phyloP scores from a whole-genome alignment of 2,329 filamentous ascomycete genomes.

The Ceratocystis eucalypticola region DNA sequence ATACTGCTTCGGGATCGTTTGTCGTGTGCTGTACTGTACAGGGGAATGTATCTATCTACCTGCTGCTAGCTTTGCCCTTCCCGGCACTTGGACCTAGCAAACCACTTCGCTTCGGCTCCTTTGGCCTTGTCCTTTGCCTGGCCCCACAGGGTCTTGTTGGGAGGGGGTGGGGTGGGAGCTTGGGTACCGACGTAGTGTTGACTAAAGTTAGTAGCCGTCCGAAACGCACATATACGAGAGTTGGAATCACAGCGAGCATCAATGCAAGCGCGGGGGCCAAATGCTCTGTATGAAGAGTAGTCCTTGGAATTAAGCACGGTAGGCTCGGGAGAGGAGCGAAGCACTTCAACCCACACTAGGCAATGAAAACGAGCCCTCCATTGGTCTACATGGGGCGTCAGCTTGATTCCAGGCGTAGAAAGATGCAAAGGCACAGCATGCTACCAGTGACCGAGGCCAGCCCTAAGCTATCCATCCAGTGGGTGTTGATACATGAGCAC shows the following conservation, averaged over 20 bases:
- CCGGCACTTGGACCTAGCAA: neutral
- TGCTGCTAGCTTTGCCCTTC: neutral
- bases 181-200: neutral
- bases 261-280: neutral
- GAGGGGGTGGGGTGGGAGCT: neutral
- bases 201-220: slow-evolving; percentile 2
- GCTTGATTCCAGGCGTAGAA: no score
- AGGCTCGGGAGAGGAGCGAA: neutral
- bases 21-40: neutral
- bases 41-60: neutral
- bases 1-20: neutral
- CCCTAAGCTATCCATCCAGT: no score
- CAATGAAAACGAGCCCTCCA: neutral
- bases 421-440: neutral
- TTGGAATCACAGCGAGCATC: neutral
- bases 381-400: neutral
- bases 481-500: no score
- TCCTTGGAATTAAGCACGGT: neutral
- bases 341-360: neutral
- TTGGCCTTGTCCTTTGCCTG: no score
- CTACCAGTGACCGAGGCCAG: neutral
- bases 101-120: no score
- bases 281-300: neutral
- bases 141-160: neutral
- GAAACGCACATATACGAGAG: slow-evolving; percentile 1